Base-by-base conservation (phyloP, 441 rosid species). In the Croton laevigatus region DNA sequence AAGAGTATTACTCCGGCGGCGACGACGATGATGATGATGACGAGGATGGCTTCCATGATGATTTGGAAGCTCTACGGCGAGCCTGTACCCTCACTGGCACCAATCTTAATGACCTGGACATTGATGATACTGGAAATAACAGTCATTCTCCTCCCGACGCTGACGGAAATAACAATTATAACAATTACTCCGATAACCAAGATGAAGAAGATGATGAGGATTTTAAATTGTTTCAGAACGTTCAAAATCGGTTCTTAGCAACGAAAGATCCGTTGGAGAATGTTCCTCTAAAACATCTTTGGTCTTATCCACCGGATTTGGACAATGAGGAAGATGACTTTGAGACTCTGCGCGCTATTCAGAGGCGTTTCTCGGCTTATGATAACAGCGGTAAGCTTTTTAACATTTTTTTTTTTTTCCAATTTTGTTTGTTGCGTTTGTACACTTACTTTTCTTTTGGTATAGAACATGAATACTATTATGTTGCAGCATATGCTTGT, bases 331-430 rank as follows among this genome's bases (percentile, higher is more conserved):
- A 89, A 3, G 91, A 91, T 62, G 94, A 87, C 73, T 84, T 86
- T 37, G 91, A 88, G 77, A 90, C 90, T 45, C 88, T 94, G 57
- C 83, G 86, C 8, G 88, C 89, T 54, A 85, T 94, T 66, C 89
- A 84, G 77, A 79, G 74, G 64, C 84, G 95, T 52, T 91, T 88
- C 78, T 76, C 87, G 19, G 85, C 89, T 34, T 91, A 82, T 78
- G 73, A 81, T 51, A 48, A 45, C 62, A 73, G 14, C 14, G 81
- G 86, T 84, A 74, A 81, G 72, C 76, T 66, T 66, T 48, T 11
- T 22, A 37, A 52, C 0, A n/a, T n/a, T n/a, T 36, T 3, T 52
- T 6, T 6, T 9, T 4, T 40, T 27, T 27, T 27, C 2, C 1
- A 27, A 27, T 27, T 27, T 27, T 27, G 36, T 7, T 7, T 27